Evolutionary conservation across 2,329 filamentous ascomycete species (phyloP), one percentile per base, ranked within the genome.

Genomic region (Penicillium oxalicum): DNA sequence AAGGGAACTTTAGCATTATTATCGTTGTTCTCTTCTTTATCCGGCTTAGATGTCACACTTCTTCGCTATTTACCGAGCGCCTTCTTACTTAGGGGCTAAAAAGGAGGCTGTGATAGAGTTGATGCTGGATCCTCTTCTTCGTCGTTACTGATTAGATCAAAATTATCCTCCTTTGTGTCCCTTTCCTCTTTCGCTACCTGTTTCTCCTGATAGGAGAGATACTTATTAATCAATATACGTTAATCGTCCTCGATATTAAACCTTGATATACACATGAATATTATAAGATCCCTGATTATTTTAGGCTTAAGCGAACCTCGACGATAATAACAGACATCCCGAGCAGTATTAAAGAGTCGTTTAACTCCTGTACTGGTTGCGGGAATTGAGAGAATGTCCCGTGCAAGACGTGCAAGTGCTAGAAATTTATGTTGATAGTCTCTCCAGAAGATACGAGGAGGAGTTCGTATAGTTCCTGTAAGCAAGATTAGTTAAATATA

Each of bases 281-380:
- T 32, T 25, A 43, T 43, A 4, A 48, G n/a, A 32, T 48, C 40
- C 13, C 12, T 9, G 4, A 43, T 48, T 9, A 33, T 43, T 26
- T 42, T 3, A 9, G 39, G 9, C 11, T 43, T 48, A 2, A 48
- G 5, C 4, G 25, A 33, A 7, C 33, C 33, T 32, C 39, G 39
- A 11, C 40, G 46, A 44, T 48, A 48, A n/a, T 48, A 26, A 29
- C 27, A 47, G 9, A 47, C 29, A 47, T 47, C 29, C 4, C 44
- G 26, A 40, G 44, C 32, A 41, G 5, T 40, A 34, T 40, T 44
- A 27, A 44, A 48, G 27, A 48, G 39, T 4, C 40, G 39, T 36
- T 48, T 25, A 32, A 48, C 40, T 9, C 45, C 45, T 2, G 40
- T 25, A 33, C 46, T 34, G 24, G 26, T 44, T 27, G 46, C 40